Evolutionary conservation across 441 rosid species (phyloP).

Genomic region (Erodium trifolium): DNA sequence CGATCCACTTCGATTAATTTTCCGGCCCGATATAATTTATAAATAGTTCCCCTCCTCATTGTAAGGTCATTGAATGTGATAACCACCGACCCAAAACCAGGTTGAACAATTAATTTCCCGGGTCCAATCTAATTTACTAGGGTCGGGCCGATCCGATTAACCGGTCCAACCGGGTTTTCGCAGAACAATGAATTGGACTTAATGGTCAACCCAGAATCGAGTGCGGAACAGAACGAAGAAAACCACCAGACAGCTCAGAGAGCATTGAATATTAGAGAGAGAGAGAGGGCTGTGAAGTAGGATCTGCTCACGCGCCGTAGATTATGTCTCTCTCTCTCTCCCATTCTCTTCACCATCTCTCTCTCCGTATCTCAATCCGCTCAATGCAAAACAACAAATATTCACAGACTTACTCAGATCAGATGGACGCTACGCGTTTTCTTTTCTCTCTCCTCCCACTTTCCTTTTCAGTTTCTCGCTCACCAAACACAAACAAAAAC

Average conservation of each 20-base stretch:
- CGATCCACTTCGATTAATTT: too few relatives aligned
- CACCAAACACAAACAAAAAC: not conserved
- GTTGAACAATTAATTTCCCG: too few relatives aligned
- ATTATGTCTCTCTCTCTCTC: not conserved
- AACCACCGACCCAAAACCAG: not conserved
- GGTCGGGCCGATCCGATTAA: not conserved
- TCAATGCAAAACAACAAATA: not conserved
- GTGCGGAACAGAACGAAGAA: not conserved
- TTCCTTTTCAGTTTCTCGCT: not conserved
- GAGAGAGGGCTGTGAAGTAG: not conserved
- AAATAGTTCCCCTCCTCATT: too few relatives aligned
- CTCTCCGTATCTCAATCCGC: not conserved
- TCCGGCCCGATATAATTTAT: too few relatives aligned
- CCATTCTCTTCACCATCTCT: too few relatives aligned
- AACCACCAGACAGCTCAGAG: not conserved
- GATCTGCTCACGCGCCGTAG: not conserved
- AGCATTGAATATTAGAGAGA: not conserved
- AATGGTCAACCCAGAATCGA: not conserved
- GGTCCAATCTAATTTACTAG: too few relatives aligned
- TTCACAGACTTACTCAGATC: not conserved
- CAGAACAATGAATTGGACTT: not conserved
- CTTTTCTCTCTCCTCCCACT: not conserved
- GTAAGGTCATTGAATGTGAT: too few relatives aligned
- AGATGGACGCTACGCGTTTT: not conserved
- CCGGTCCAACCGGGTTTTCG: not conserved